Conservation (phyloP, 306 rosid genomes). For the Dryas drummondii region DNA sequence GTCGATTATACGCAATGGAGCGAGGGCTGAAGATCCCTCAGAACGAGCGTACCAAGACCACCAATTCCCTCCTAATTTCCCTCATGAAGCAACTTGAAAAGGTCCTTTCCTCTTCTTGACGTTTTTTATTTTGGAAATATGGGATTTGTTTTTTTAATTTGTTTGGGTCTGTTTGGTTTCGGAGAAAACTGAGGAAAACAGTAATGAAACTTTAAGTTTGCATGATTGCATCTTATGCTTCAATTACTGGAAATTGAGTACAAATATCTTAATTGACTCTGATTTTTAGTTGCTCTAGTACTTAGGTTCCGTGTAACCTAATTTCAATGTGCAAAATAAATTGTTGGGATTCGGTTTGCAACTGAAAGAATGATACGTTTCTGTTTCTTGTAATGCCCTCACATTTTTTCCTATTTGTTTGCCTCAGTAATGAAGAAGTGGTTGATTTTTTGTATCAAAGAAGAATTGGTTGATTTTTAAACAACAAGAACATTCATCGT, state of each 20-base stretch:
- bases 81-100: conserved; percentile 98
- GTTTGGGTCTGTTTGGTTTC: conserved; percentile 5
- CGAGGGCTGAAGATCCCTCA: conserved; percentile 88
- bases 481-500: background rate
- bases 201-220: background rate
- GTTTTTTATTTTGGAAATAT: background rate
- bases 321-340: conserved; percentile 4
- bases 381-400: conserved; percentile 27
- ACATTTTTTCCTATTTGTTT: background rate
- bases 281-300: conserved; percentile 14
- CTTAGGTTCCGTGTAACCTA: conserved; percentile 22
- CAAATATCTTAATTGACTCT: background rate
- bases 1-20: conserved; percentile 98
- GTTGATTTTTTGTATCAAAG: background rate
- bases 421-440: background rate
- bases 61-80: conserved; percentile 84
- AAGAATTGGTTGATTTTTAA: background rate
- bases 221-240: background rate
- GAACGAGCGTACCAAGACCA: conserved; percentile 90
- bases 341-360: conserved; percentile 24
- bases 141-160: background rate
- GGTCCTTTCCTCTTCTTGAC: conserved; percentile 29
- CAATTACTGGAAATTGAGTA: background rate
- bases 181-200: background rate
- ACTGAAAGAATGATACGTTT: conserved; percentile 6